These are phyloP conservation scores for Primulina eburnea DNA, from an alignment of 257 asterid genomes.

Conservation along the genomic window DNA sequence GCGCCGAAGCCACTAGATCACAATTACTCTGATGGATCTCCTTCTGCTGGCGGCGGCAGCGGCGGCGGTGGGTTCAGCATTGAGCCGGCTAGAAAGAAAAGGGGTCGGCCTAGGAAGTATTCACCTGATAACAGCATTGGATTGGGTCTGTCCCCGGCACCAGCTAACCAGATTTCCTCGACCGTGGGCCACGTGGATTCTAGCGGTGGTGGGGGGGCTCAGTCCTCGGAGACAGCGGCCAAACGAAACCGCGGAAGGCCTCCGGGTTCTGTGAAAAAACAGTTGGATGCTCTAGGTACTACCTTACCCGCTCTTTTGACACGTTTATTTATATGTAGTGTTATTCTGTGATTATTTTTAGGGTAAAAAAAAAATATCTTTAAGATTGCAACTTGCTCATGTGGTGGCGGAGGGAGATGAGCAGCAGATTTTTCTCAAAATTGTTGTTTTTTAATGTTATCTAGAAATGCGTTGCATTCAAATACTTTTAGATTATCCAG, in stretches of 20 bases:
- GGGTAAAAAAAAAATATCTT: background rate
- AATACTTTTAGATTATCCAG: background rate
- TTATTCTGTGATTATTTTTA: background rate
- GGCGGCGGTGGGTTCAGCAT: constrained; percentile 48
- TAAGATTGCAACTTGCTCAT: background rate
- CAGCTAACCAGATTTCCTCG: constrained; percentile 45
- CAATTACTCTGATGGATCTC: constrained; percentile 49
- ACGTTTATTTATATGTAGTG: background rate
- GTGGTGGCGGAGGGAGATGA: too few species aligned
- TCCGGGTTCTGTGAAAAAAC: constrained; percentile 52
- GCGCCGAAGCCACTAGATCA: constrained; percentile 41
- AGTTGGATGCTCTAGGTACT: constrained; percentile 48
- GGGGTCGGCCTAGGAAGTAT: constrained; percentile 88
- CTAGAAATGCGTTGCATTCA: background rate
- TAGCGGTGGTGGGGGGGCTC: constrained; percentile 36
- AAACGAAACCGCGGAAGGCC: constrained; percentile 56
- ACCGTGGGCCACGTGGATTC: constrained; percentile 32
- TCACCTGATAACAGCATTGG: constrained; percentile 79
- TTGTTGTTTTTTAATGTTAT: too few species aligned
- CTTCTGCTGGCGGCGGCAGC: constrained; percentile 40
- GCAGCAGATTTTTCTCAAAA: too few species aligned
- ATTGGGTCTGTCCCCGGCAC: constrained; percentile 62
- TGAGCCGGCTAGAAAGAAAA: constrained; percentile 67
- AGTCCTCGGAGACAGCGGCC: constrained; percentile 35
- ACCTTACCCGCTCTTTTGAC: background rate